phyloP scores from a whole-genome alignment of 768 basidiomycete species.

The Lyophyllum shimeji region DNA sequence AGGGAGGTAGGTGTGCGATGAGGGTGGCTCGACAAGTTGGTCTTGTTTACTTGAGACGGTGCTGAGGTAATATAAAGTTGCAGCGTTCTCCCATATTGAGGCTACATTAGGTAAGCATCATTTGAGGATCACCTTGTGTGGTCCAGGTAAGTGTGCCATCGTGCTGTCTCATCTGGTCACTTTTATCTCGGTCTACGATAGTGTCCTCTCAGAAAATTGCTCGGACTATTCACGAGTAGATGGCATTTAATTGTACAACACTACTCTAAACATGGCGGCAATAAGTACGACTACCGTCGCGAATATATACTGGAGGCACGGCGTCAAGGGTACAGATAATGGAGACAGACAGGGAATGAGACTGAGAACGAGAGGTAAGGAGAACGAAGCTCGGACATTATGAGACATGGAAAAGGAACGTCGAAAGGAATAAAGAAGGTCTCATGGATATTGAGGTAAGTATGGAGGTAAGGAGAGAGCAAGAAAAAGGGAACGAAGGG shows the following conservation, averaged over 20 bases:
- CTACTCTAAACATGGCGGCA: constrained; percentile 11
- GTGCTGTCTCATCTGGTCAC: no score
- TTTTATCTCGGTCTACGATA: no score
- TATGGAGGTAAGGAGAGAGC: constrained; percentile 4
- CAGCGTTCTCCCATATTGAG: neutral
- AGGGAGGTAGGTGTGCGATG: neutral
- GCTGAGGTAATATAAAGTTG: constrained; percentile 21
- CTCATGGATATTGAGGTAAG: constrained; percentile 9
- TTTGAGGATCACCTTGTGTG: no score
- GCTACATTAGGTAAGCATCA: neutral
- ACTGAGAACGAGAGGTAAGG: neutral
- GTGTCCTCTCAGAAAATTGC: no score
- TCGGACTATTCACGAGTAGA: no score
- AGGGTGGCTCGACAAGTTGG: constrained; percentile 10
- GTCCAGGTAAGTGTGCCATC: no score
- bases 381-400: constrained; percentile 12
- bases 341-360: constrained; percentile 2
- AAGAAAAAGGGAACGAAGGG: neutral
- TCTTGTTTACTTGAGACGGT: constrained; percentile 25
- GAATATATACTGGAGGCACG: constrained; percentile 8
- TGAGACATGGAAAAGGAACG: constrained; percentile 10
- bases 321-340: constrained; percentile 9
- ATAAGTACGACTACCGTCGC: neutral
- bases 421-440: constrained; percentile 18
- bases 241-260: constrained; percentile 18